phyloP scores from a whole-genome alignment of 1,284 basidiomycete species.

The Naganishia sp. region DNA sequence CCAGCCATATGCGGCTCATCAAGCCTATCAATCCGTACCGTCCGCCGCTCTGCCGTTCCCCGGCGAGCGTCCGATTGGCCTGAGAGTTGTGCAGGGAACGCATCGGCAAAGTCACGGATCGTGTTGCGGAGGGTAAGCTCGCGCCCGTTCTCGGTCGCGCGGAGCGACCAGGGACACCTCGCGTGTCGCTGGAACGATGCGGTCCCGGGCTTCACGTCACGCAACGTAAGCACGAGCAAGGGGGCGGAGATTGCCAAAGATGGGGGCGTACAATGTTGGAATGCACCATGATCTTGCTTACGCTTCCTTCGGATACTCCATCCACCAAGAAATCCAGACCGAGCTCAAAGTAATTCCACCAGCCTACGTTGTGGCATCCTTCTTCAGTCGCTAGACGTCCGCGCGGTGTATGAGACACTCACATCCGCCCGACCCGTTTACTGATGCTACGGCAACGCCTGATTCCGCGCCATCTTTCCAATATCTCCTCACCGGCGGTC shows the following conservation, averaged over 20 bases:
- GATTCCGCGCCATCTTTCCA: constrained; percentile 70
- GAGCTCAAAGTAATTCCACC: constrained; percentile 88
- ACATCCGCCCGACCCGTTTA: neutral
- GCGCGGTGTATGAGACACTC: neutral
- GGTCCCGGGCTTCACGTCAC: constrained; percentile 67
- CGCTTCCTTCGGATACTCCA: constrained; percentile 63
- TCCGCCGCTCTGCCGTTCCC: constrained; percentile 63
- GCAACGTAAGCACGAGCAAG: neutral
- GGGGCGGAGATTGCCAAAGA: neutral
- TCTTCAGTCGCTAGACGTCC: neutral
- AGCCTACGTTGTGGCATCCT: constrained; percentile 61
- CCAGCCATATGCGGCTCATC: constrained; percentile 21
- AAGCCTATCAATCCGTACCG: constrained; percentile 19
- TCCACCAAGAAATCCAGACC: constrained; percentile 81
- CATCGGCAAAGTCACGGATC: neutral
- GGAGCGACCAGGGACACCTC: constrained; percentile 80
- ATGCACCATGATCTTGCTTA: constrained; percentile 82
- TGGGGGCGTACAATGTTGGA: constrained; percentile 72
- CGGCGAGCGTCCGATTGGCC: constrained; percentile 45
- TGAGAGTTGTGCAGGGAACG: neutral
- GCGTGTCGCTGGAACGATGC: constrained; percentile 84
- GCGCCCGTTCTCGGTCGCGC: constrained; percentile 18
- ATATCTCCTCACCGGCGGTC: constrained; percentile 71
- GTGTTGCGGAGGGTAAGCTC: constrained; percentile 2
- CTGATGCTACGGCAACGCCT: neutral